A percentile compares a stretch with the other conserved stretches of the same genome.
Evolutionary conservation across 2,329 filamentous ascomycete species (phyloP).

Genomic region (Paraphaeosphaeria sporulosa): DNA sequence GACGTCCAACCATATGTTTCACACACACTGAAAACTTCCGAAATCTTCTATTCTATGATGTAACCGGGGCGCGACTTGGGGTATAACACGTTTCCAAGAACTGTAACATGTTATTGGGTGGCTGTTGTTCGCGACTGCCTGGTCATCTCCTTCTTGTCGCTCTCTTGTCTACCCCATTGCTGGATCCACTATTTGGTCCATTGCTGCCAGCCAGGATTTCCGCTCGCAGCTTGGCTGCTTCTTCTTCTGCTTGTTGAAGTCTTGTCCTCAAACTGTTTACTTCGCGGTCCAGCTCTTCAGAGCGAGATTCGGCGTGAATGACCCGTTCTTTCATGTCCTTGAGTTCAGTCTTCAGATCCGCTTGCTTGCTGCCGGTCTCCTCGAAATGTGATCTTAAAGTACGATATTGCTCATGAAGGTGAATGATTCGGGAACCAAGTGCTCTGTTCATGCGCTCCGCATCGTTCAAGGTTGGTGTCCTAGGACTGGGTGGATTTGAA

Average conservation of each 20-base stretch:
- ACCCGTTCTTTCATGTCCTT: not conserved
- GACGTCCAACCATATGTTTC: not conserved
- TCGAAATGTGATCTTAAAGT: not conserved
- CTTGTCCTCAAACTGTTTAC: not conserved
- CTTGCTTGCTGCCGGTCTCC: not conserved
- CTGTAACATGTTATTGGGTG: too few species aligned
- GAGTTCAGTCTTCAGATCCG: not conserved
- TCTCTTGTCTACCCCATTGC: not conserved
- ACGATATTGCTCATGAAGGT: slow-evolving; percentile 28
- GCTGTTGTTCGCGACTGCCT: too few species aligned
- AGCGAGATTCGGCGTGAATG: not conserved
- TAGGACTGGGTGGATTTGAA: slow-evolving; percentile 24
- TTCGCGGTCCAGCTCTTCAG: not conserved
- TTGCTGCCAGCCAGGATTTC: not conserved
- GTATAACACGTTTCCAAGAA: too few species aligned
- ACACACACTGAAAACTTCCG: too few species aligned
- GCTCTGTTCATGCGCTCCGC: slow-evolving; percentile 29
- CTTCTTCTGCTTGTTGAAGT: not conserved
- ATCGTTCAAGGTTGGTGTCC: slow-evolving; percentile 11
- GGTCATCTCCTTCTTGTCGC: not conserved
- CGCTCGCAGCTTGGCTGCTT: not conserved
- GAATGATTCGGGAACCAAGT: slow-evolving; percentile 27
- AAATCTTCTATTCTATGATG: too few species aligned
- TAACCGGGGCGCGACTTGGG: too few species aligned
- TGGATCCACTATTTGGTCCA: not conserved